Base-by-base conservation (phyloP, 208 protist species). In the Vickermania spadyakhi region DNA sequence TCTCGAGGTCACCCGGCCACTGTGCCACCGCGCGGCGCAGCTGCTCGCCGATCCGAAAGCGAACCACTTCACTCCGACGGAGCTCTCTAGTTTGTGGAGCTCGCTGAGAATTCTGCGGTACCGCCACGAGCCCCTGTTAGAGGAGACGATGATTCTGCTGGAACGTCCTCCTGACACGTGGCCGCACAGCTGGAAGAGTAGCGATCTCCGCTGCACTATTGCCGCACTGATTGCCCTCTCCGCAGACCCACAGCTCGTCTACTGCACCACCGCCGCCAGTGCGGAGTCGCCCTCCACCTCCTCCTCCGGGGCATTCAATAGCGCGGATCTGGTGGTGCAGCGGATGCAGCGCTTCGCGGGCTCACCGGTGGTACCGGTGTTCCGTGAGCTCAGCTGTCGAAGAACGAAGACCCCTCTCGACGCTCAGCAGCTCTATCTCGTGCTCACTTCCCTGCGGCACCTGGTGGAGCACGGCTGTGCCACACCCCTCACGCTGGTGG, bases 61-160 rank as follows among this genome's bases (percentile, higher is more conserved):
- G 18, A 45, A 45, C 36, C 11, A 7, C 36, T 93, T 89, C 60
- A 76, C 59, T 26, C 70, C 77, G 2, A 55, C 73, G 18, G 82
- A 93, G 69, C 53, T 93, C 60, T 62, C 78, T 18, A 93, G 86
- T 66, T 62, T 73, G 63, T 83, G 77, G 73, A 80, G 78, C 31
- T 93, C 86, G 14, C 61, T 93, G 59, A 78, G 81, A 1, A 68
- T 63, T 25, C 57, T 86, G 31, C 55, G 61, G 13, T 56, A 69
- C 42, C 28, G 56, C 13, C 64, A 79, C 36, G 64, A 72, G 3
- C 63, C 22, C 14, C 51, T 86, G 28, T 52, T 77, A 52, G 29
- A 58, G 1, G 66, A 61, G 5, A 70, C 73, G n/a, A 57, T 61
- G 55, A 18, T 62, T 28, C 26, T 68, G 3, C 55, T 81, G 13